Evolutionary conservation across 2,329 filamentous ascomycete species (phyloP), one percentile per base, ranked within the genome.

Genomic region (Aureobasidium namibiae): DNA sequence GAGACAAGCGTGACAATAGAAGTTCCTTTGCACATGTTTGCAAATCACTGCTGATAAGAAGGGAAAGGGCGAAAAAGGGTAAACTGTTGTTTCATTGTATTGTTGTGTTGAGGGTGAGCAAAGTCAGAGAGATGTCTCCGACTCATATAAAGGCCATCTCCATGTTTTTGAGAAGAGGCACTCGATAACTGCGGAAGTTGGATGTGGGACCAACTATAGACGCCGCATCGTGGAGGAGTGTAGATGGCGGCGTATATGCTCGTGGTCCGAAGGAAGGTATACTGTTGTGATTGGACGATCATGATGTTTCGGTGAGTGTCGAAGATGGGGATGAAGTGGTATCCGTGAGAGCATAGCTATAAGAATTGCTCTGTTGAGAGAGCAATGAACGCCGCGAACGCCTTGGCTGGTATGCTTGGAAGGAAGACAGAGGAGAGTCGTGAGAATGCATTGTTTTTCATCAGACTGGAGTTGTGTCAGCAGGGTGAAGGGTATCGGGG

Each of bases 181-280:
- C 41, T 39, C 39, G 41, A 60, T 56, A 56, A 44, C n/a, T 45
- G 59, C 36, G 52, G 62, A 53, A 57, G 31, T 45, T 48, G 26
- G 57, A 49, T 63, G 24, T 63, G 50, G 62, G 60, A 63, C 60
- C 62, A 63, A 63, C 62, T 63, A 63, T 63, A 63, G 62, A 62
- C 62, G 62, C 60, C 58, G 54, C 59, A 61, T 59, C 62, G 59
- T 63, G 60, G 62, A 60, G 61, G 56, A 59, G 60, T 59, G 49
- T 31, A 49, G 62, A 63, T 52, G 41, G 38, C 44, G 57, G 60
- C 62, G 62, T 60, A 63, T 63, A 63, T 63, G 62, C 62, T 63
- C 62, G 62, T 63, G 62, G 48, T 63, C 57, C 57, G 33, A 59
- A 13, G 13, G 41, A 46, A 1, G 42, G n/a, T 36, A 3, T 52